These are phyloP conservation scores for Glebionis coronaria DNA, from an alignment of 129 eudicot genomes.

Conservation along the genomic window DNA sequence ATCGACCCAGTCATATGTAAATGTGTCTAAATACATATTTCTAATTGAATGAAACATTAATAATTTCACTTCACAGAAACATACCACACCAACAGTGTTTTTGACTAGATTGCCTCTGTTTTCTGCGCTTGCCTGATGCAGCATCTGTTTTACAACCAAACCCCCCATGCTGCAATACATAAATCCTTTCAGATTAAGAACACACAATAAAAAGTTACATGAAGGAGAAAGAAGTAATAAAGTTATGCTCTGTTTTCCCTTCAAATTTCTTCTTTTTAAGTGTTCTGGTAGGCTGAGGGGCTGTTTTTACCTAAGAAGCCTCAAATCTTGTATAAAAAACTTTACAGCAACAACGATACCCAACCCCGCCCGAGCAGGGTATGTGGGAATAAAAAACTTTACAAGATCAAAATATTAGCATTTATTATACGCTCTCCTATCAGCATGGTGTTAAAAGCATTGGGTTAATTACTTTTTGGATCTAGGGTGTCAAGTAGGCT, in stretches of 20 bases:
- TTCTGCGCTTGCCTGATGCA: slow-evolving; percentile 80
- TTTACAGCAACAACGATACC: too few relatives aligned
- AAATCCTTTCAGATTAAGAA: neutral
- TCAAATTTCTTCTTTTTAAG: neutral
- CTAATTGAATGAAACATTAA: neutral
- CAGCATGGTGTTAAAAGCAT: neutral
- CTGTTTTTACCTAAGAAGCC: too few relatives aligned
- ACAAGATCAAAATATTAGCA: slow-evolving; percentile 1
- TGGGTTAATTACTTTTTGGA: neutral
- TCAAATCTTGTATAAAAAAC: too few relatives aligned
- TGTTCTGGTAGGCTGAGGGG: slow-evolving; percentile 5
- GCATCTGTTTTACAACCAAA: slow-evolving; percentile 95
- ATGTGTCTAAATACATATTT: neutral
- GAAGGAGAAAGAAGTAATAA: neutral
- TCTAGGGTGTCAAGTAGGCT: neutral
- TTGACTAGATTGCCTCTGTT: slow-evolving; percentile 65
- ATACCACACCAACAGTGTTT: slow-evolving; percentile 91
- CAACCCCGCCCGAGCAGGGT: too few relatives aligned
- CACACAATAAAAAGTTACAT: neutral
- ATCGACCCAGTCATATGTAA: too few relatives aligned
- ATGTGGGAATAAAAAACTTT: too few relatives aligned
- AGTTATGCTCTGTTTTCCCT: neutral
- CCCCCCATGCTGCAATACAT: slow-evolving; percentile 87
- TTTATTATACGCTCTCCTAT: slow-evolving; percentile 4
- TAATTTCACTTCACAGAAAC: slow-evolving; percentile 20